Conservation (phyloP, 257 asterid species). For the Nemophila menziesii region DNA sequence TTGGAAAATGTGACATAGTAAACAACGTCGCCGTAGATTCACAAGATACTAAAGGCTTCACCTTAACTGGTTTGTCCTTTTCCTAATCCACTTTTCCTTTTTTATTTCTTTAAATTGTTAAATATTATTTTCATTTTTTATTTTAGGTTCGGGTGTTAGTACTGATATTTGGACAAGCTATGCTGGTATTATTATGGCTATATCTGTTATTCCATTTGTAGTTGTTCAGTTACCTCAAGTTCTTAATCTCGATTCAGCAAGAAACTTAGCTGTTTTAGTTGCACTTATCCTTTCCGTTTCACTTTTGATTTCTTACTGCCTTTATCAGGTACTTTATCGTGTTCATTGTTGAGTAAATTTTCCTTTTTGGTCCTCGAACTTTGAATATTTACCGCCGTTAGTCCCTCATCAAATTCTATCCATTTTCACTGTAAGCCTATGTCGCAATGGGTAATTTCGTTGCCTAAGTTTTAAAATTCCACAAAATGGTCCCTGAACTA, state of each 20-base stretch:
- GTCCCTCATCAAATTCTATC: neutral
- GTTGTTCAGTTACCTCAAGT: slow-evolving; percentile 69
- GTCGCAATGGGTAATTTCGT: too few relatives aligned
- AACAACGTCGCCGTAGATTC: slow-evolving; percentile 38
- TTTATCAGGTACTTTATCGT: slow-evolving; percentile 57
- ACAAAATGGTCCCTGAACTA: too few relatives aligned
- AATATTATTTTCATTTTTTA: too few relatives aligned
- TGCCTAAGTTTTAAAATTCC: neutral
- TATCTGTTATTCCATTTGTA: slow-evolving; percentile 67
- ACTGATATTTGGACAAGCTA: slow-evolving; percentile 84
- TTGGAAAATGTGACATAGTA: slow-evolving; percentile 69
- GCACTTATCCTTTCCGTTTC: slow-evolving; percentile 51
- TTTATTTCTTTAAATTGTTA: neutral
- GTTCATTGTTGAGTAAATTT: too few relatives aligned
- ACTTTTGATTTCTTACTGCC: slow-evolving; percentile 58
- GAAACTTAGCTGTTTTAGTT: slow-evolving; percentile 55
- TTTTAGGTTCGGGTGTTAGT: slow-evolving; percentile 82
- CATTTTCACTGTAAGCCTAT: neutral
- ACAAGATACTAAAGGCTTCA: slow-evolving; percentile 49
- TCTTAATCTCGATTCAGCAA: slow-evolving; percentile 45
- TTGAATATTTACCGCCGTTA: neutral
- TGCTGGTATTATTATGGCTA: slow-evolving; percentile 75
- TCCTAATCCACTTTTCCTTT: slow-evolving; percentile 6
- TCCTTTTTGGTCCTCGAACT: too few relatives aligned
- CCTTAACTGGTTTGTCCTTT: slow-evolving; percentile 46